Evolutionary conservation across 1,284 basidiomycete genomes (phyloP).

Genomic region (Dichomitus squalens): DNA sequence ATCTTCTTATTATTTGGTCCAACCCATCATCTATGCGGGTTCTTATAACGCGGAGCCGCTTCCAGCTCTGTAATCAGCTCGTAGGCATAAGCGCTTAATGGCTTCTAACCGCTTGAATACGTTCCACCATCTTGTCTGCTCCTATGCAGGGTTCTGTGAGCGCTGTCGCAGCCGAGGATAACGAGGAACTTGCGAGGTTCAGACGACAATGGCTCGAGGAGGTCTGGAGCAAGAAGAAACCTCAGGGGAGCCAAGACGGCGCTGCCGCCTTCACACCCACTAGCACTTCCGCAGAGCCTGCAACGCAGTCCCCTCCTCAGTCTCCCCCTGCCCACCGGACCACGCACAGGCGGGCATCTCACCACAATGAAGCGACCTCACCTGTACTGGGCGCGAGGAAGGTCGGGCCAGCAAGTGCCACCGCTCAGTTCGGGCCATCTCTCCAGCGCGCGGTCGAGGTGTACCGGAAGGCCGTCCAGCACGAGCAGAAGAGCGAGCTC

Average conservation of each 20-base stretch:
- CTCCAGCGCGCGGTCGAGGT: conserved; percentile 58
- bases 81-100: conserved; percentile 4
- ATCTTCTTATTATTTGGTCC: no score
- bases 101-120: conserved; percentile 1
- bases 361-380: conserved; percentile 1
- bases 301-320: background rate
- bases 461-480: conserved; percentile 70
- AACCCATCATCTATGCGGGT: no score
- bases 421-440: conserved; percentile 32
- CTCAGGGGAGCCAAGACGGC: conserved; percentile 4
- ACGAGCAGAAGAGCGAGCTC: conserved; percentile 73
- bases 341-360: conserved; percentile 5
- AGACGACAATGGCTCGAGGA: conserved; percentile 77
- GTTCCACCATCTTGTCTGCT: conserved; percentile 13
- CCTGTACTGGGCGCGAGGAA: conserved; percentile 1
- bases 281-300: background rate
- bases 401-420: background rate
- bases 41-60: no score
- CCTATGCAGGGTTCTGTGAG: conserved; percentile 2
- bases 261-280: background rate
- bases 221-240: conserved; percentile 47
- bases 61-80: background rate
- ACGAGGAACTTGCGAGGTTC: conserved; percentile 64
- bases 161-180: conserved; percentile 31
- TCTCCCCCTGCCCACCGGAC: conserved; percentile 4